Evolutionary conservation across 2,329 filamentous ascomycete genomes (phyloP).

Genomic region (Cladophialophora exuberans): DNA sequence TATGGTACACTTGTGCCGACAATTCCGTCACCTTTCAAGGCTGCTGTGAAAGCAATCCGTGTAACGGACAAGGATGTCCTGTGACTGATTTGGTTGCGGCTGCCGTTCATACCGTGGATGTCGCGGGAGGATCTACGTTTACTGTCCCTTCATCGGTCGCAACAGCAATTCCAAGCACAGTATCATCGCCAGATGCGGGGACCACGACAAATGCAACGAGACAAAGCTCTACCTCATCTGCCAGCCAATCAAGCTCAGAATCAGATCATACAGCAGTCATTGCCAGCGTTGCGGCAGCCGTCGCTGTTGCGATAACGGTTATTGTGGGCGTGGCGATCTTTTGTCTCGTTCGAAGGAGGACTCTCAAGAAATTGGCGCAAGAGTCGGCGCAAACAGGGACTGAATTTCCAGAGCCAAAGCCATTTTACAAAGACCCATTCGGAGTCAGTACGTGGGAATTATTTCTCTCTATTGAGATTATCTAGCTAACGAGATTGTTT

Average conservation of each 20-base stretch:
- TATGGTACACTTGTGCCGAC: conserved; percentile 26
- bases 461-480: too few relatives aligned
- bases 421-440: conserved; percentile 8
- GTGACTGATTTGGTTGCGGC: conserved; percentile 14
- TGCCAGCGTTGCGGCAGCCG: conserved; percentile 13
- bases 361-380: not conserved
- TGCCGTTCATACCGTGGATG: conserved; percentile 18
- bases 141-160: conserved; percentile 20
- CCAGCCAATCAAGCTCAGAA: conserved; percentile 3
- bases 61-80: conserved; percentile 24
- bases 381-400: not conserved
- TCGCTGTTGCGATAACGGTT: conserved; percentile 8
- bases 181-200: not conserved
- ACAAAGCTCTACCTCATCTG: too few relatives aligned
- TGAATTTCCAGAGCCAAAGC: conserved; percentile 9
- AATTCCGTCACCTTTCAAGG: conserved; percentile 21
- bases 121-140: conserved; percentile 23
- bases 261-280: not conserved
- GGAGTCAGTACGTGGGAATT: not conserved
- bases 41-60: conserved; percentile 25
- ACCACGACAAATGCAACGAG: not conserved
- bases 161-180: conserved; percentile 6
- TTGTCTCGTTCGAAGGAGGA: conserved; percentile 15
- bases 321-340: conserved; percentile 9
- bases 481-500: not conserved